These are phyloP conservation scores for Torulaspora microellipsoides DNA, from an alignment of 805 yeast species.

Conservation along the genomic window DNA sequence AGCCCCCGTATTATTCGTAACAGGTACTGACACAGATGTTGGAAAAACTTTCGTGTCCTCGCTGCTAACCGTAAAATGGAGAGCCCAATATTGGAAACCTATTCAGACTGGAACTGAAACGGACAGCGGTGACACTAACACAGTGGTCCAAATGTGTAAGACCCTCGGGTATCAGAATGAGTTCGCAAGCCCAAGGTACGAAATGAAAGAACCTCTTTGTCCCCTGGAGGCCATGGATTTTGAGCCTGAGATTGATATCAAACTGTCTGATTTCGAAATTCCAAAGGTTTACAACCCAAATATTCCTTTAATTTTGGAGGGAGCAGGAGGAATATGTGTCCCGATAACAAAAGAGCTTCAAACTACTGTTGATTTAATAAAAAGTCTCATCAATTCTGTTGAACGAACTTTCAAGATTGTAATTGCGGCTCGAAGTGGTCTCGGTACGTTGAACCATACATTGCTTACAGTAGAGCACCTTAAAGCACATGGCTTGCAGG, in stretches of 20 bases:
- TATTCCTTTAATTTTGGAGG: slow-evolving; percentile 26
- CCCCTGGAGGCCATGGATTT: slow-evolving; percentile 30
- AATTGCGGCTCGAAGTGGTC: slow-evolving; percentile 29
- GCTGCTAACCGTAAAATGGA: slow-evolving; percentile 26
- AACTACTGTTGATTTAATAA: slow-evolving; percentile 27
- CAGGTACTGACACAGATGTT: slow-evolving; percentile 36
- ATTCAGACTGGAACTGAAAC: slow-evolving; percentile 31
- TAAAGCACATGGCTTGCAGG: slow-evolving; percentile 14
- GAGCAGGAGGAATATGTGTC: slow-evolving; percentile 33
- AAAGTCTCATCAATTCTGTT: slow-evolving; percentile 8
- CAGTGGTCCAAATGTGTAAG: slow-evolving; percentile 6
- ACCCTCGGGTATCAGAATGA: slow-evolving; percentile 9
- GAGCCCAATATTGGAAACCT: slow-evolving; percentile 33
- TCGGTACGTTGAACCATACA: slow-evolving; percentile 34
- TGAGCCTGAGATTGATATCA: slow-evolving; percentile 17
- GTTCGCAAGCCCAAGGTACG: slow-evolving; percentile 17
- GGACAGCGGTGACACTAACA: slow-evolving; percentile 27
- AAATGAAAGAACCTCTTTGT: slow-evolving; percentile 25
- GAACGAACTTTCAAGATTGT: slow-evolving; percentile 20
- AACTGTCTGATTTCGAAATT: slow-evolving; percentile 14
- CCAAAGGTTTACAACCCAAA: slow-evolving; percentile 13
- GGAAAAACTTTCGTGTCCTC: slow-evolving; percentile 33
- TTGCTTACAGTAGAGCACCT: slow-evolving; percentile 28
- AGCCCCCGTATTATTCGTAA: slow-evolving; percentile 24
- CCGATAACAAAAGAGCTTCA: slow-evolving; percentile 25